Conservation (phyloP, 2,329 filamentous ascomycete genomes). For the Calonectria pseudoreteaudii region DNA sequence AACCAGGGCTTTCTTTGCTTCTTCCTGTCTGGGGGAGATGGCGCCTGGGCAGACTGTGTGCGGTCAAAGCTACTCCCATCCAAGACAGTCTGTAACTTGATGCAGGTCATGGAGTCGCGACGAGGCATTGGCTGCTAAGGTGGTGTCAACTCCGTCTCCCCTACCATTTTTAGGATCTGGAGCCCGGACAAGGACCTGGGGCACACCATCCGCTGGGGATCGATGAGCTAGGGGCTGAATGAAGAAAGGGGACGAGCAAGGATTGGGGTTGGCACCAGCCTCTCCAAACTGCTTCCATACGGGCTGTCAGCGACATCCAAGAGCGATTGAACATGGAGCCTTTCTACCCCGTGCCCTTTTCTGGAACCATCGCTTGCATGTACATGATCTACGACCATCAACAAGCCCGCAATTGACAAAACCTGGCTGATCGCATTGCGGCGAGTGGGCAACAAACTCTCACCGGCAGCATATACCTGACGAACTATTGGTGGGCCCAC, state of each 20-base stretch:
- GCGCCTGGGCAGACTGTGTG: background rate
- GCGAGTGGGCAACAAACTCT: background rate
- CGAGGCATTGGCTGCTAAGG: background rate
- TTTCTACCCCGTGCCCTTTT: background rate
- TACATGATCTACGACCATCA: background rate
- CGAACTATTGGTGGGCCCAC: slow-evolving; percentile 3
- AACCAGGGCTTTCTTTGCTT: slow-evolving; percentile 1
- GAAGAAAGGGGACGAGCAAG: slow-evolving; percentile 7
- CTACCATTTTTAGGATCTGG: background rate
- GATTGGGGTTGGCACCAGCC: background rate
- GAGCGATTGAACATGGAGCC: background rate
- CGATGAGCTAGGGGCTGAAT: slow-evolving; percentile 8
- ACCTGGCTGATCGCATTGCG: background rate
- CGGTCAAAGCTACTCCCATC: background rate
- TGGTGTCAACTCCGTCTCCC: slow-evolving; percentile 1
- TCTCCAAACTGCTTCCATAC: background rate
- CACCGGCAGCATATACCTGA: slow-evolving; percentile 3
- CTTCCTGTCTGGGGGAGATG: background rate
- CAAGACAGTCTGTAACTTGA: slow-evolving; percentile 5
- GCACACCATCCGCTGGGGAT: slow-evolving; percentile 6
- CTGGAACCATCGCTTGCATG: background rate
- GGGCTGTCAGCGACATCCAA: background rate
- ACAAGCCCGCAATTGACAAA: background rate
- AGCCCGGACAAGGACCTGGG: background rate
- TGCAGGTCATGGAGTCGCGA: background rate